Percentiles rank a stretch among this genome's conserved stretches.
Evolutionary conservation across 306 rosid genomes (phyloP).

Genomic region (Abrus precatorius): DNA sequence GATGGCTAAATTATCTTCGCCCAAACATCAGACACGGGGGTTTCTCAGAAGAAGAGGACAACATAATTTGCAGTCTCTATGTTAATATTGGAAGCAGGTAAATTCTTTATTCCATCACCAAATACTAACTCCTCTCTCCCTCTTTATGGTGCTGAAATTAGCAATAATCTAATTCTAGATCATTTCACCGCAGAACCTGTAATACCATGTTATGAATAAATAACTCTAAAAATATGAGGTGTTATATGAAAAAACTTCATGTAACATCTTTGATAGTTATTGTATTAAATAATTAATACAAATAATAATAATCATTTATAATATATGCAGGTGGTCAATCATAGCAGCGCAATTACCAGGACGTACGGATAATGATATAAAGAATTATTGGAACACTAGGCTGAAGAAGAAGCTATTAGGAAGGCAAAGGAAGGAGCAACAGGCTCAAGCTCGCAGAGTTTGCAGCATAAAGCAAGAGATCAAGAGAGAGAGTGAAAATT

Average conservation of each 20-base stretch:
- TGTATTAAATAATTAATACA: neutral
- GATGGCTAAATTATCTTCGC: conserved; percentile 62
- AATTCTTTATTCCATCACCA: neutral
- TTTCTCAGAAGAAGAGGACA: conserved; percentile 89
- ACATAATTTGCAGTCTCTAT: conserved; percentile 88
- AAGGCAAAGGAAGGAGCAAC: conserved; percentile 71
- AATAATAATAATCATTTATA: neutral
- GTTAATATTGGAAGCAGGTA: conserved; percentile 93
- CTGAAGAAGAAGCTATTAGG: conserved; percentile 87
- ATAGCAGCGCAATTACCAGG: conserved; percentile 93
- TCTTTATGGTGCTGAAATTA: neutral
- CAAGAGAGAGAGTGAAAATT: conserved; percentile 52
- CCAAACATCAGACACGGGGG: conserved; percentile 87
- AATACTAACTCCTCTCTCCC: neutral
- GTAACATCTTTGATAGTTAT: too few species aligned
- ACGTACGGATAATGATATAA: conserved; percentile 87
- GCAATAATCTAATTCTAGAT: neutral
- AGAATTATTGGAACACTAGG: conserved; percentile 90
- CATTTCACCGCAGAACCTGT: neutral
- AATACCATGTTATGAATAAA: neutral
- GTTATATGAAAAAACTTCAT: too few species aligned
- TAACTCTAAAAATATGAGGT: too few species aligned
- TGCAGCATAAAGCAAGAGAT: conserved; percentile 58
- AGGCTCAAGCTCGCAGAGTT: conserved; percentile 52
- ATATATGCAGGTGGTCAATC: conserved; percentile 78